phyloP scores from a whole-genome alignment of 768 basidiomycete genomes.

The Amanita jacksonii region DNA sequence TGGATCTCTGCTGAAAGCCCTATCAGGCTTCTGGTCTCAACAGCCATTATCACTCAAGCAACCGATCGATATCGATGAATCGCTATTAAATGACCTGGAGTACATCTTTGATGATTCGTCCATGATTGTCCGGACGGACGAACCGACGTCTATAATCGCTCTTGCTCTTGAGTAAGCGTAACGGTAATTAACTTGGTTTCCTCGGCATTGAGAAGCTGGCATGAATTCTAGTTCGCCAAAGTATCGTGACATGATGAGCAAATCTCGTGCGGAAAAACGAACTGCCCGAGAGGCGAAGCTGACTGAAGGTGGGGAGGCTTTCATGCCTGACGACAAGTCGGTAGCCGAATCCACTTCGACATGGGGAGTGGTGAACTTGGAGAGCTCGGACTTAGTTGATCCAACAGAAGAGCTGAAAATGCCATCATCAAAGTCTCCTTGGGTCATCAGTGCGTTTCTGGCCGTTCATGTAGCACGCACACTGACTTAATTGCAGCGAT shows the following conservation, averaged over 20 bases:
- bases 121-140: constrained; percentile 92
- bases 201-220: constrained; percentile 2
- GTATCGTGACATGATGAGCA: constrained; percentile 72
- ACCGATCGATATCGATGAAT: constrained; percentile 54
- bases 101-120: constrained; percentile 92
- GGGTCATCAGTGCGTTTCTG: constrained; percentile 61
- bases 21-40: constrained; percentile 77
- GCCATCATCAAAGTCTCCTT: constrained; percentile 71
- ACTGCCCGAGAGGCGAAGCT: constrained; percentile 48
- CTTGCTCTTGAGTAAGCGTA: constrained; percentile 73
- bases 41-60: constrained; percentile 35
- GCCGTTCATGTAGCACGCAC: neutral
- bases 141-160: constrained; percentile 96
- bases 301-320: constrained; percentile 66
- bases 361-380: constrained; percentile 88
- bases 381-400: constrained; percentile 52
- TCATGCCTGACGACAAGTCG: constrained; percentile 89
- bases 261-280: constrained; percentile 70
- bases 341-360: constrained; percentile 78
- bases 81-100: constrained; percentile 62
- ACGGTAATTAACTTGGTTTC: neutral
- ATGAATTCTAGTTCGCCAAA: constrained; percentile 56
- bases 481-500: constrained; percentile 45
- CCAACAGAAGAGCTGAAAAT: constrained; percentile 70
- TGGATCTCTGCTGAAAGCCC: constrained; percentile 68